These are phyloP conservation scores for Limonomyces culmigenus DNA, from an alignment of 1,284 basidiomycete genomes.

Conservation along the genomic window DNA sequence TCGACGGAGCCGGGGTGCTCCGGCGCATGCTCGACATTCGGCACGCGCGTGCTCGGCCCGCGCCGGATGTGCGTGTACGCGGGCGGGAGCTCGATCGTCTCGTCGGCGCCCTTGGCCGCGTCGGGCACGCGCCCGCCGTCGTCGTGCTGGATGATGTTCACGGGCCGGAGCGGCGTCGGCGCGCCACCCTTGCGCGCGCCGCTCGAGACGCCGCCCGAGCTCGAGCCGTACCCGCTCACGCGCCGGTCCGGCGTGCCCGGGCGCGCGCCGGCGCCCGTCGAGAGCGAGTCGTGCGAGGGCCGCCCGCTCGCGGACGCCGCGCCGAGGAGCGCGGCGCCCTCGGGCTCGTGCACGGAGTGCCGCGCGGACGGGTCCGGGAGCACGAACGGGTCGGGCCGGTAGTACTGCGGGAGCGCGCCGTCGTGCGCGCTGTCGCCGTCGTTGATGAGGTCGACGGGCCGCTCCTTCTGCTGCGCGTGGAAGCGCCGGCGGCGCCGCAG, in stretches of 20 bases:
- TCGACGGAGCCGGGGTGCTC: too few species aligned
- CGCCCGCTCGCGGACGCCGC: too few species aligned
- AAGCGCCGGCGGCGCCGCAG: constrained; percentile 29
- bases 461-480: constrained; percentile 25
- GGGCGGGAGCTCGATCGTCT: constrained; percentile 66
- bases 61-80: constrained; percentile 32
- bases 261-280: too few species aligned
- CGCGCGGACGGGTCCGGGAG: constrained; percentile 43
- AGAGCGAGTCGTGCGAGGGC: too few species aligned
- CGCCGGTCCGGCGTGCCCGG: not conserved
- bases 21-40: too few species aligned
- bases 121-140: constrained; percentile 44
- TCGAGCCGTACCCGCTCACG: not conserved
- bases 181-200: constrained; percentile 8
- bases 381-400: constrained; percentile 57
- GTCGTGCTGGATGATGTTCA: constrained; percentile 71
- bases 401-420: constrained; percentile 40
- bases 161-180: constrained; percentile 34
- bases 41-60: not conserved
- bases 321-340: too few species aligned
- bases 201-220: constrained; percentile 3
- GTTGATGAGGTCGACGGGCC: constrained; percentile 44
- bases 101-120: constrained; percentile 20
- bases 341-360: too few species aligned
- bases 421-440: constrained; percentile 25